A percentile compares a stretch with the other conserved stretches of the same genome.
These are phyloP conservation scores for Umbelopsis vinacea DNA, from an alignment of 192 early-diverging fungal genomes.

Conservation along the genomic window DNA sequence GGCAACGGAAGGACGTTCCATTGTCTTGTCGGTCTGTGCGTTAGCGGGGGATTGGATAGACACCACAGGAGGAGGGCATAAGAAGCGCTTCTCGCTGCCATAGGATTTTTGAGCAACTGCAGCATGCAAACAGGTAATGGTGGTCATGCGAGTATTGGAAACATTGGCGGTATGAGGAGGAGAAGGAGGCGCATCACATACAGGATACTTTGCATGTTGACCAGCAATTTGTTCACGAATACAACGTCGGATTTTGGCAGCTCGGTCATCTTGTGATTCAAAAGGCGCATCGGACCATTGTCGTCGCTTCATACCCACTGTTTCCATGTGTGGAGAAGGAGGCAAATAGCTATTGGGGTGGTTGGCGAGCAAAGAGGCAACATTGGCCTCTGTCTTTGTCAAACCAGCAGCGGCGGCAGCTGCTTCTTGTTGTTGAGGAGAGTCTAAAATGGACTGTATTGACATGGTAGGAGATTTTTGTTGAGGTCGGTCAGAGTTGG, in stretches of 20 bases:
- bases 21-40: slow-evolving; percentile 31
- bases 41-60: slow-evolving; percentile 51
- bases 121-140: slow-evolving; percentile 83
- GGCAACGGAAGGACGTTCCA: slow-evolving; percentile 29
- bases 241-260: slow-evolving; percentile 51
- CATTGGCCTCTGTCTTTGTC: slow-evolving; percentile 6
- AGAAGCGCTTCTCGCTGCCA: slow-evolving; percentile 87
- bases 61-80: slow-evolving; percentile 79
- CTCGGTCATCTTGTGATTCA: slow-evolving; percentile 39
- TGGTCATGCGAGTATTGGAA: slow-evolving; percentile 54
- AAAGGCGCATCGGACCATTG: slow-evolving; percentile 14
- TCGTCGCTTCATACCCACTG: slow-evolving; percentile 14
- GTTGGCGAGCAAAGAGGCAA: slow-evolving; percentile 6
- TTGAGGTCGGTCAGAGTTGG: not conserved
- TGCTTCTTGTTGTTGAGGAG: not conserved
- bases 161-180: slow-evolving; percentile 22
- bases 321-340: slow-evolving; percentile 13
- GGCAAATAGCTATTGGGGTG: slow-evolving; percentile 12
- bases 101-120: slow-evolving; percentile 93
- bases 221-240: slow-evolving; percentile 45
- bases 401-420: slow-evolving; percentile 8
- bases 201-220: slow-evolving; percentile 28
- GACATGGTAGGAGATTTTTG: slow-evolving; percentile 34
- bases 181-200: slow-evolving; percentile 9
- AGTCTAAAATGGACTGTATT: slow-evolving; percentile 34